Conservation (phyloP, 805 yeast species). For the Ogataea methylovora region DNA sequence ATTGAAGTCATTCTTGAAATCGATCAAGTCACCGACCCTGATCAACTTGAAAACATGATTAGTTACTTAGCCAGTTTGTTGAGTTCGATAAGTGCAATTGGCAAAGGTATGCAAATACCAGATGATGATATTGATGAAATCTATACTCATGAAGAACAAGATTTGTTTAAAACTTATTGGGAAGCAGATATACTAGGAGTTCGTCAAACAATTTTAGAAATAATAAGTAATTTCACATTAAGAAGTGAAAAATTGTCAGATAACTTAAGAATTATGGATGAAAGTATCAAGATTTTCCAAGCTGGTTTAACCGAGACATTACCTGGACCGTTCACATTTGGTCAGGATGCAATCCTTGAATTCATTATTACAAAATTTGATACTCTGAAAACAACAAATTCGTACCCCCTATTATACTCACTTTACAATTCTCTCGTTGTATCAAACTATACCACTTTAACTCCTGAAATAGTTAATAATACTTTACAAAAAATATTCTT, state of each 20-base stretch:
- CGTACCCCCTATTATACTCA: constrained; percentile 37
- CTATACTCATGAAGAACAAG: constrained; percentile 25
- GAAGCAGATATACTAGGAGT: constrained; percentile 36
- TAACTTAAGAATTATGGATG: constrained; percentile 50
- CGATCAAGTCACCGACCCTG: constrained; percentile 2
- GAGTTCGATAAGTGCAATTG: constrained; percentile 60
- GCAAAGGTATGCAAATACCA: constrained; percentile 58
- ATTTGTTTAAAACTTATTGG: constrained; percentile 36
- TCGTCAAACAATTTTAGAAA: constrained; percentile 32
- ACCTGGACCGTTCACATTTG: constrained; percentile 61
- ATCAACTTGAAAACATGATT: constrained; percentile 16
- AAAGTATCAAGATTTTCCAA: constrained; percentile 54
- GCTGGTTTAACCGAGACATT: constrained; percentile 55
- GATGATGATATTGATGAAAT: constrained; percentile 40
- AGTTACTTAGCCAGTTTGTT: constrained; percentile 52
- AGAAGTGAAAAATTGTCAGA: constrained; percentile 28
- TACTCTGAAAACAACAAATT: constrained; percentile 14
- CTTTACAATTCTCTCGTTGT: constrained; percentile 37
- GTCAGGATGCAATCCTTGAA: constrained; percentile 29
- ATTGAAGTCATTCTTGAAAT: constrained; percentile 7
- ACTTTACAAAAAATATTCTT: constrained; percentile 33
- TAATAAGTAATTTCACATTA: constrained; percentile 35
- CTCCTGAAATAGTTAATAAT: constrained; percentile 25
- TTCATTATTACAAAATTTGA: constrained; percentile 30
- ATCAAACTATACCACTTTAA: constrained; percentile 26